Evolutionary conservation across 495 filamentous ascomycete genomes (phyloP), one percentile per base, ranked within the genome.

Genomic region (Penicillium egyptiacum): DNA sequence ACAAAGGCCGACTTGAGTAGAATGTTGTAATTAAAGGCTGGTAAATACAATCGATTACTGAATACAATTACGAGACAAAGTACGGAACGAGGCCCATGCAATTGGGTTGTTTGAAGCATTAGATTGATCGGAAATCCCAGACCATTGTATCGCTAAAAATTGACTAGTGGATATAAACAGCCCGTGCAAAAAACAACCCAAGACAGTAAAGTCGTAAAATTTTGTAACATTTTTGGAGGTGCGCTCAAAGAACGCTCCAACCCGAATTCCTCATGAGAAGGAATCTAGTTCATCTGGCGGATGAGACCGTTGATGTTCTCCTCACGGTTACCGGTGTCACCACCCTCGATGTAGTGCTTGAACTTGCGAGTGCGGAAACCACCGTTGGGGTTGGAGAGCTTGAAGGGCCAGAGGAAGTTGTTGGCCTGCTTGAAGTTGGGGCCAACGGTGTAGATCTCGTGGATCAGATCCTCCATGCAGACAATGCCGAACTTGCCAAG

Each of bases 341-440:
- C 93, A 78, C 94, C 94, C 86, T 98, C 89, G 64, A 98, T 89
- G 84, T 90, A 98, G 83, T 98, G 95, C 83, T 91, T 91, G 88
- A 98, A 98, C 83, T 98, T 98, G 76, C 94, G 84, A 55, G 86
- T 78, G 72, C 88, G 83, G 89, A 98, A 98, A 50, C 95, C 93
- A 71, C 94, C 95, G 61, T 80, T 98, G 68, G 94, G 94, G 83
- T 92, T 96, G 83, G 85, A 90, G 67, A 98, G 87, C 88, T 98
- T 98, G 87, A 98, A 98, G 69, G 94, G 94, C 94, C 94, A 98
- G 48, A 98, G 82, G 86, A 98, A 98, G 88, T 98, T 98, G 85
- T 90, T 88, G 73, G 90, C 91, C 84, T 98, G 92, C 88, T 98
- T 98, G 89, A 98, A 98, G 85, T 96, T 96, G 81, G 93, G 92